Evolutionary conservation across 345 rosid genomes (phyloP).

Genomic region (Aquilaria malaccensis): DNA sequence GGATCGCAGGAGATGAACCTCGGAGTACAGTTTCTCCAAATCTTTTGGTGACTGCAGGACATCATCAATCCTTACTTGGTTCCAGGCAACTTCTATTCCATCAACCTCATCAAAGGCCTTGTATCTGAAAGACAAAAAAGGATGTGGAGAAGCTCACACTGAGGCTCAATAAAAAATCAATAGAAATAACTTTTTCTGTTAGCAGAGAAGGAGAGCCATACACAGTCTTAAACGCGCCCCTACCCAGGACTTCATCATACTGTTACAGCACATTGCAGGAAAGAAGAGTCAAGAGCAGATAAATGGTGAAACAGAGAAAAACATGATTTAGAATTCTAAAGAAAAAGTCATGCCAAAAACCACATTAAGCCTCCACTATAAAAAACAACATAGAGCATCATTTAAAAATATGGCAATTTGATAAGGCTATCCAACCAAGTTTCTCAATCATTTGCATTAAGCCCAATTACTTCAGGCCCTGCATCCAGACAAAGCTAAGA

Average conservation of each 20-base stretch:
- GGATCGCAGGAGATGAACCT: slow-evolving; percentile 74
- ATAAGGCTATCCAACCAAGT: not conserved
- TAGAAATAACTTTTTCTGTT: not conserved
- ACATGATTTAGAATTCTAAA: slow-evolving; percentile 1
- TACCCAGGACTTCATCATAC: slow-evolving; percentile 83
- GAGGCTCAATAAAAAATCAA: not conserved
- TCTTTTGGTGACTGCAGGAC: slow-evolving; percentile 68
- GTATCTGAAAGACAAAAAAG: slow-evolving; percentile 32
- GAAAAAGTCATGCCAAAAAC: slow-evolving; percentile 2
- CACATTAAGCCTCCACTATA: not conserved
- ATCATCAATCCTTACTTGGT: slow-evolving; percentile 69
- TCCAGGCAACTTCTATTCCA: slow-evolving; percentile 97
- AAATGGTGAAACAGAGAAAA: slow-evolving; percentile 11
- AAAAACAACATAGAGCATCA: not conserved
- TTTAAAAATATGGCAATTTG: not conserved
- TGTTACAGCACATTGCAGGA: slow-evolving; percentile 10
- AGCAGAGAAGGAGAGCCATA: slow-evolving; percentile 33
- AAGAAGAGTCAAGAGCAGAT: too few relatives aligned
- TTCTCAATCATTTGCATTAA: too few relatives aligned
- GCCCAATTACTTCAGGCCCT: too few relatives aligned
- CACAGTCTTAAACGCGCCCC: slow-evolving; percentile 97
- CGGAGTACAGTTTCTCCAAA: slow-evolving; percentile 72
- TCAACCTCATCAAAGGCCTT: slow-evolving; percentile 85
- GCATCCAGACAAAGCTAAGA: too few relatives aligned
- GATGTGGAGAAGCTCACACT: slow-evolving; percentile 5